Evolutionary conservation across 495 filamentous ascomycete genomes (phyloP).

Genomic region (Aspergillus incahuasiensis): DNA sequence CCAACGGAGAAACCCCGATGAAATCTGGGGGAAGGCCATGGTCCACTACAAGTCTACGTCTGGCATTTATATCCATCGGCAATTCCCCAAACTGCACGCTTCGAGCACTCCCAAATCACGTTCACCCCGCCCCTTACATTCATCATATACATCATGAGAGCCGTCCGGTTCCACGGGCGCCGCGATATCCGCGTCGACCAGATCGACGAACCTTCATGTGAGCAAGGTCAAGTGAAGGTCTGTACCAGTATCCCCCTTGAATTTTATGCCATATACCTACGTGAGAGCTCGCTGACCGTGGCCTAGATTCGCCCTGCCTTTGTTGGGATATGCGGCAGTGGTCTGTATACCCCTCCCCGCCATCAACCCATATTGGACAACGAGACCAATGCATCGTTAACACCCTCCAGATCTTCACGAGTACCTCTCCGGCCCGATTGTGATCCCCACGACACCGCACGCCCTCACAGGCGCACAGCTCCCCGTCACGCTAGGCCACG

Average conservation of each 20-base stretch:
- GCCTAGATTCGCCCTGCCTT: constrained; percentile 31
- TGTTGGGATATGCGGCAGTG: constrained; percentile 34
- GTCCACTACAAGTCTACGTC: neutral
- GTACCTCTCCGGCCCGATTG: constrained; percentile 50
- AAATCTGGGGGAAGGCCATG: constrained; percentile 9
- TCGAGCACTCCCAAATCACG: too few species aligned
- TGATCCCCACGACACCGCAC: constrained; percentile 54
- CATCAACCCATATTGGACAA: neutral
- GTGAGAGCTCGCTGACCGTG: neutral
- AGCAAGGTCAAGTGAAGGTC: constrained; percentile 39
- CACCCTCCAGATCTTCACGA: constrained; percentile 52
- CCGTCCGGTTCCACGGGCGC: constrained; percentile 39
- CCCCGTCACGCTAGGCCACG: constrained; percentile 58
- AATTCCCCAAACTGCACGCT: too few species aligned
- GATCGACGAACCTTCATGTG: constrained; percentile 37
- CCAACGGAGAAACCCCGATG: constrained; percentile 8
- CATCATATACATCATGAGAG: constrained; percentile 30
- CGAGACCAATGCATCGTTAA: neutral
- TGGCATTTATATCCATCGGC: neutral
- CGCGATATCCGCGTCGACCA: constrained; percentile 39
- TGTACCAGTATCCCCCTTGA: neutral
- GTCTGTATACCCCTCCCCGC: constrained; percentile 11
- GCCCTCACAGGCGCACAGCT: constrained; percentile 52
- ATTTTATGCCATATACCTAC: neutral
- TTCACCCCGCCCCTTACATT: neutral